Base-by-base conservation (phyloP, 2,329 filamentous ascomycete genomes). In the Chrysoporthe deuterocubensis region DNA sequence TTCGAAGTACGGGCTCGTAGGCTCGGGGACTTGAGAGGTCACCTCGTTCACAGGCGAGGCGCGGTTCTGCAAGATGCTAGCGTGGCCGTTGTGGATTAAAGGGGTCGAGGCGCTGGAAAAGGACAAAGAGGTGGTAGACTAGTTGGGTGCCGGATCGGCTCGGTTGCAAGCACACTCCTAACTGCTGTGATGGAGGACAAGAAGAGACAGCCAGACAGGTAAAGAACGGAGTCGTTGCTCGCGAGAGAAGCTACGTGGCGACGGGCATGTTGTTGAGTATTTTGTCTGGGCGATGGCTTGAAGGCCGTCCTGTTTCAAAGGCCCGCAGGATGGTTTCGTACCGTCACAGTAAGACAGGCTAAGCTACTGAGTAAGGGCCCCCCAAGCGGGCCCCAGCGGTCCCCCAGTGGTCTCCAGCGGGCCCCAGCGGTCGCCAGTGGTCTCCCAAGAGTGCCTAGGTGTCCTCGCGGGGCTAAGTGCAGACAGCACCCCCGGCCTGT, bases 301-400 rank as follows among this genome's bases (percentile, higher is more conserved):
- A 52, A 62, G 62, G 48, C 37, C 40, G 37, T 46, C 48, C 54
- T 65, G 63, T 65, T 65, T 65, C 63, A 65, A 58, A 52, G 62
- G 50, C 50, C n/a, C 37, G 40, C 40, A 32, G 40, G 50, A 64
- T 43, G 50, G 62, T 57, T 64, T 57, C 52, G 42, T 37, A 52
- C 52, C 21, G 59, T 46, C 50, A 26, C 26, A 46, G 43, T 46
- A 61, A 48, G 59, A 44, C 59, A 34, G 21, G 59, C 42, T 54
- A 54, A 54, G 50, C 32, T 26, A 40, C 21, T 32, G 26, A 26
- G 26, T 26, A 26, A 26, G 26, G 26, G 26, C 26, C 2, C 26
- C 26, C 26, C 26, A 26, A 1, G 26, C 26, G 26, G 26, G 26
- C 14, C 16, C 26, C 50, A 54, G 50, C 14, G 50, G 21, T 32